These are phyloP conservation scores for Capsicum pubescens DNA, from an alignment of 257 asterid genomes.

Conservation along the genomic window DNA sequence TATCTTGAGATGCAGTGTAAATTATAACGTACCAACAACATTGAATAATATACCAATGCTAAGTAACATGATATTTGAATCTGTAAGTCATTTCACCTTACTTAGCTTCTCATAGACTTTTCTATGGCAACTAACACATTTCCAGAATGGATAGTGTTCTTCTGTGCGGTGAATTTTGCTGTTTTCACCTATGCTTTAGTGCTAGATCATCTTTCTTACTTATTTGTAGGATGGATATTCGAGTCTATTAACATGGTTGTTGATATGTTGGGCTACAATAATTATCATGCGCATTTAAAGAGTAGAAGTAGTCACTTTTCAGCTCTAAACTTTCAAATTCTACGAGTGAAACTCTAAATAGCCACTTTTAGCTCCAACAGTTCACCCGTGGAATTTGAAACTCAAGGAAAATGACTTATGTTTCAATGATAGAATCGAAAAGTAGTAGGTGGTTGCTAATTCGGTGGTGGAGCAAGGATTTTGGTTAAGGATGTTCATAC, in stretches of 20 bases:
- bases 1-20: conserved; percentile 10
- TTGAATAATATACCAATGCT: neutral
- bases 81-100: neutral
- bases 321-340: neutral
- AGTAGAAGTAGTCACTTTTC: neutral
- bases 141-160: too few species aligned
- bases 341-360: neutral
- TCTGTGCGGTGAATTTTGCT: neutral
- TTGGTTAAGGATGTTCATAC: too few species aligned
- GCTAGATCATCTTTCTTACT: too few species aligned
- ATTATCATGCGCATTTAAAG: too few species aligned
- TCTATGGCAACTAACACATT: too few species aligned
- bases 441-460: neutral
- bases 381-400: neutral
- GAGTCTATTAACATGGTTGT: too few species aligned
- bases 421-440: neutral
- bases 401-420: too few species aligned
- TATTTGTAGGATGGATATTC: too few species aligned
- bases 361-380: neutral
- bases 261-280: too few species aligned
- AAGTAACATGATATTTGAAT: conserved; percentile 9
- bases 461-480: too few species aligned
- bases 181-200: neutral
- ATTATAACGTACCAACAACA: neutral
- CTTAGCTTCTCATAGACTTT: too few species aligned